phyloP scores from a whole-genome alignment of 768 basidiomycete genomes.

The Suillus hirtellus region DNA sequence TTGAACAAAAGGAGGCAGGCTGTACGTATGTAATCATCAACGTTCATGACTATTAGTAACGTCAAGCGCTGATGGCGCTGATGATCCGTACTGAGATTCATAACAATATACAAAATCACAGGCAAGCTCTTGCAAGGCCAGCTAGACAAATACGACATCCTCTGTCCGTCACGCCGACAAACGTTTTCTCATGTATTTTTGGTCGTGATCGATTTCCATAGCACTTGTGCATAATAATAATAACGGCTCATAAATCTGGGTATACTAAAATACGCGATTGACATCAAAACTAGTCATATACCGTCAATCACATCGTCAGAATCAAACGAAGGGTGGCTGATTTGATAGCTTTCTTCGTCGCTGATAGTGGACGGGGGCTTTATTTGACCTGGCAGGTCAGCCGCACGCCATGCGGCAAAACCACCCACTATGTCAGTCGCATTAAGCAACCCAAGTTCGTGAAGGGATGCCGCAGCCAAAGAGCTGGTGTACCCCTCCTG shows the following conservation, averaged over 20 bases:
- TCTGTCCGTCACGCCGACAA: not conserved
- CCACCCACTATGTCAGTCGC: constrained; percentile 81
- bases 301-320: constrained; percentile 18
- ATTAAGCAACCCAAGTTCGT: constrained; percentile 68
- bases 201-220: not conserved
- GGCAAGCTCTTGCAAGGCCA: not conserved
- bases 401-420: constrained; percentile 68
- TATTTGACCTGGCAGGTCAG: constrained; percentile 59
- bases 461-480: constrained; percentile 68
- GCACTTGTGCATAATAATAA: not conserved
- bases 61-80: not conserved
- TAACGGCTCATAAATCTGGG: not conserved
- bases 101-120: not conserved
- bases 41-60: not conserved
- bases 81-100: not conserved
- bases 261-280: not conserved
- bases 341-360: constrained; percentile 32
- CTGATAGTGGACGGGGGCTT: constrained; percentile 30
- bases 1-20: not conserved
- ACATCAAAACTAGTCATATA: not conserved
- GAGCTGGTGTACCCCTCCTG: constrained; percentile 74
- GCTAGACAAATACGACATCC: constrained; percentile 1
- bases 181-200: constrained; percentile 1
- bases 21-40: not conserved
- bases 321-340: constrained; percentile 29